Evolutionary conservation across 208 protist genomes (phyloP), one percentile per base, ranked within the genome.

Genomic region (Trypanosomatidae sp.): DNA sequence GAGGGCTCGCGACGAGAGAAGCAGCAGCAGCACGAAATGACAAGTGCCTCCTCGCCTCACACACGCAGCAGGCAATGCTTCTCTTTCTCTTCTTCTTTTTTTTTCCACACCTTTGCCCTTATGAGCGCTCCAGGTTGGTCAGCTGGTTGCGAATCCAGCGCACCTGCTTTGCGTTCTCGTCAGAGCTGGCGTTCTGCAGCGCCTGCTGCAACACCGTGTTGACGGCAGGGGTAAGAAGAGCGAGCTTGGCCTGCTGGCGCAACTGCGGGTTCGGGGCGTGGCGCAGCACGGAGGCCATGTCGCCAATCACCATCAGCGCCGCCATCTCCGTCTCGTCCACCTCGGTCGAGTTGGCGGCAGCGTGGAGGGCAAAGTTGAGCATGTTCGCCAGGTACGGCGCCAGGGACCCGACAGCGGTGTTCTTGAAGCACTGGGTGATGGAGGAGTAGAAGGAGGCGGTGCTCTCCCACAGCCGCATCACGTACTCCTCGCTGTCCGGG

Each of bases 361-460:
- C 87, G 71, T 93, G 81, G 22, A 95, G 79, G 22, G 86, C 78
- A 50, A 97, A 95, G 69, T 71, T 60, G 36, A 95, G 71, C 17
- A 96, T 89, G 17, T 79, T 67, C 47, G 81, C 74, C 28, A 97
- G 62, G 81, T 95, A 94, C 22, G 86, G 89, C 39, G 74, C 79
- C 15, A 95, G 65, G 0, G 64, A 74, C 36, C 69, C 71, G 13
- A 81, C 71, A 15, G 81, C 84, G 55, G 36, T 69, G 58, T 70
- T 82, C 69, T 91, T 86, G 70, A 93, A 94, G 73, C 91, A 85
- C 79, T 97, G 91, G 30, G 91, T 88, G 55, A 97, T 84, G 66
- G 82, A 79, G 17, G 91, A 92, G 81, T 95, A 96, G 62, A 94
- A 84, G 28, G 71, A 80, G 53, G 80, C 70, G n/a, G 88, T 88